Evolutionary conservation across 805 yeast genomes (phyloP).

Genomic region (Saccharomycopsis sp.): DNA sequence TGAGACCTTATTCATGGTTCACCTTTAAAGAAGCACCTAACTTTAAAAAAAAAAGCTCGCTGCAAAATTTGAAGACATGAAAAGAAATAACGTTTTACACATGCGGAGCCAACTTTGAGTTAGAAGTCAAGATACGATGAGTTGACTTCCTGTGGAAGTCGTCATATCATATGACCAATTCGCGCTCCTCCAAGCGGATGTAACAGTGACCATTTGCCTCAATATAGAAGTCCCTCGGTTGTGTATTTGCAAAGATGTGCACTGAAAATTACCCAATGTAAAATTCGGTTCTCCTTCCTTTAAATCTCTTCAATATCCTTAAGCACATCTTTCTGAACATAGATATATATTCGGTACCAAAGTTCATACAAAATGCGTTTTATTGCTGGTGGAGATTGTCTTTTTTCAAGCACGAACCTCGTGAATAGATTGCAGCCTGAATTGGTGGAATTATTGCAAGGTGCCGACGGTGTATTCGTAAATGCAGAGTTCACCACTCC

Average conservation of each 20-base stretch:
- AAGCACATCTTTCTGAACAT: no score
- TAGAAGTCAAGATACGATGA: not conserved
- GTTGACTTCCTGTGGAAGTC: not conserved
- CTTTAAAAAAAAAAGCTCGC: not conserved
- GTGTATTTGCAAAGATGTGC: no score
- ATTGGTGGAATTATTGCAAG: constrained; percentile 23
- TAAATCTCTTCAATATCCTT: no score
- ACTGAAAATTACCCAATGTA: no score
- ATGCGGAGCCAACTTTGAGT: not conserved
- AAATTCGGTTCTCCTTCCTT: no score
- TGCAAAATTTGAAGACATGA: not conserved
- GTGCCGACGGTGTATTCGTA: constrained; percentile 25
- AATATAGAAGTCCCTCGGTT: no score
- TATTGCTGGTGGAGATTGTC: constrained; percentile 28
- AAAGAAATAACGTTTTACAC: not conserved
- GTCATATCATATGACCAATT: not conserved
- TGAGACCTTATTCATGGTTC: no score
- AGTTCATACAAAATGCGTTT: constrained; percentile 9
- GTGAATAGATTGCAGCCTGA: constrained; percentile 25
- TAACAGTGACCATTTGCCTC: no score
- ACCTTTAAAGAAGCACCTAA: no score
- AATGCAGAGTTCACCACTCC: constrained; percentile 29
- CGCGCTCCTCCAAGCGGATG: no score
- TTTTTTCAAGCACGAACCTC: constrained; percentile 26
- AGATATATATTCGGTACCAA: no score